These are phyloP conservation scores for Craterostigma plantagineum DNA, from an alignment of 257 asterid species.

Conservation along the genomic window DNA sequence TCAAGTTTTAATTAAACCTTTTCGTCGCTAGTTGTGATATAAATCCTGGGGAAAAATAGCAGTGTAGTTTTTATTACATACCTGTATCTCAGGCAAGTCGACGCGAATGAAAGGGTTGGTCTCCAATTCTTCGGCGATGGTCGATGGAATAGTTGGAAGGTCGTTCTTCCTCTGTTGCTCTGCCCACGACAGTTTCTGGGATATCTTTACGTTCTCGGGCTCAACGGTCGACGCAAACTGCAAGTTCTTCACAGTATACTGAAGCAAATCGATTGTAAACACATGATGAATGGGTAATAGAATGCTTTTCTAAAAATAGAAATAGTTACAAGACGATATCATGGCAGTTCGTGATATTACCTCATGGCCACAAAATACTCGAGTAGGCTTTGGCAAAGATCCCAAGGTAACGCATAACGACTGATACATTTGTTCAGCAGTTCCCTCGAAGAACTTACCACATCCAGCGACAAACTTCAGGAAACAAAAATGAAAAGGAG, in stretches of 20 bases:
- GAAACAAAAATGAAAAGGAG: too few species aligned
- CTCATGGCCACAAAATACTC: slow-evolving; percentile 90
- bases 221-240: slow-evolving; percentile 67
- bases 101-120: slow-evolving; percentile 92
- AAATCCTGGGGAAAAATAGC: too few species aligned
- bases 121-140: slow-evolving; percentile 62
- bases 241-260: slow-evolving; percentile 48
- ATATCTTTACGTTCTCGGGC: slow-evolving; percentile 46
- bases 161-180: slow-evolving; percentile 23
- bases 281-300: slow-evolving; percentile 2
- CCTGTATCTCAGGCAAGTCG: slow-evolving; percentile 81
- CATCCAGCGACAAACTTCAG: slow-evolving; percentile 80
- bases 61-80: slow-evolving; percentile 7
- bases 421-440: slow-evolving; percentile 88
- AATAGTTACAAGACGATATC: background rate
- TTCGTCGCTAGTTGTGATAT: background rate
- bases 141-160: slow-evolving; percentile 86
- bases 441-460: slow-evolving; percentile 91
- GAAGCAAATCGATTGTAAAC: too few species aligned
- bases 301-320: too few species aligned
- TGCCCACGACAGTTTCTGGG: slow-evolving; percentile 30
- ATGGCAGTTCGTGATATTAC: slow-evolving; percentile 17
- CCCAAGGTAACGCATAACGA: slow-evolving; percentile 74
- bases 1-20: background rate
- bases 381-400: slow-evolving; percentile 83